Evolutionary conservation across 306 rosid genomes (phyloP), one percentile per base, ranked within the genome.

Genomic region (Gillenia trifoliata): DNA sequence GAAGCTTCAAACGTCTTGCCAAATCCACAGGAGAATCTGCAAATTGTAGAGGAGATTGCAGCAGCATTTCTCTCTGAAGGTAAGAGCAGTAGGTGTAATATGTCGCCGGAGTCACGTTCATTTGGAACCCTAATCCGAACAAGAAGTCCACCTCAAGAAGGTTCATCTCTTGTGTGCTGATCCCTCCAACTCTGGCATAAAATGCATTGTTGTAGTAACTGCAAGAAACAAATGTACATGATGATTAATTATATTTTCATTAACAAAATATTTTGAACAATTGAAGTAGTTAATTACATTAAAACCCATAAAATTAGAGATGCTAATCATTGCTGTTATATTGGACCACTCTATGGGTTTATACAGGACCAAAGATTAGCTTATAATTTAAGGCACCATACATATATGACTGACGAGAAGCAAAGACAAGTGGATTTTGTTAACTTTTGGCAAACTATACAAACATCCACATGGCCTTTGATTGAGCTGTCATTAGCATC

Each of bases 171-270:
- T 81, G 57, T 23, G 92, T 90, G 75, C 92, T 89, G 64, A 93
- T 93, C 75, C 98, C 97, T 77, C 98, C 98, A 72, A 93, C 96
- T 85, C 90, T 93, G 25, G 93, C 98, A 85, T 86, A 93, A 88
- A 86, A 93, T 3, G 98, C 98, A 86, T 93, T 93, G 83, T 91
- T 93, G 86, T 93, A 93, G 82, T 81, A 91, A 76, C 98, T 93
- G 77, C 4, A 70, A 70, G n/a, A 3, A 47, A 15, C 12, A 30
- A 26, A 28, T 19, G 36, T 11, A 19, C 22, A 60, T 7, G 60
- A 38, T 59, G 28, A 17, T 59, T 62, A 59, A 23, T 23, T 31
- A 52, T 13, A n/a, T 5, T 36, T 63, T 55, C 19, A n/a, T 9
- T 19, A 63, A 63, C 50, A 12, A 29, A 61, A 16, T 33, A 16